Evolutionary conservation across 1,139 yeast species (phyloP), one percentile per base, ranked within the genome.

Genomic region (Yamadazyma triangularis): DNA sequence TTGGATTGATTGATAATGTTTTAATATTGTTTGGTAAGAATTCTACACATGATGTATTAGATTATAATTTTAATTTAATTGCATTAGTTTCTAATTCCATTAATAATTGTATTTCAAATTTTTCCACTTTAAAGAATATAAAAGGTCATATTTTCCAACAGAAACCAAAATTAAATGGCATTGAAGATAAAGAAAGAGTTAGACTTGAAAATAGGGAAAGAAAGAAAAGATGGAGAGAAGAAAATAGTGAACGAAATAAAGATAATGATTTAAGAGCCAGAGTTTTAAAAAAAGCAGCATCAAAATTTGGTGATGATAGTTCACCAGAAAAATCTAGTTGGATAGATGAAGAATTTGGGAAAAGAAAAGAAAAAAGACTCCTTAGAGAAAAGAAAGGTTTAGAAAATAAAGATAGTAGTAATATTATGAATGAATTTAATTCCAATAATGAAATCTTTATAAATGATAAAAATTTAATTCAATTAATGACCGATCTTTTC

Each of bases 201-300:
- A 60, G 86, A 25, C 52, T 75, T 16, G 94, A 81, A 34, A 88
- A 88, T 47, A 69, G 95, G 30, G 91, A 84, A 40, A 70, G 97
- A 24, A 91, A 91, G 60, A 81, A 88, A 60, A 76, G 78, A 44
- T 91, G 97, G 97, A 74, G 97, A 50, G 91, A 79, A 39, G 80
- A 77, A 23, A 88, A 89, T 51, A 73, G 75, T 11, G 83, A 82
- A 40, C 70, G 93, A 41, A 89, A 89, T 52, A 81, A 86, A 58
- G 96, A 87, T 51, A 83, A 85, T 45, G 97, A 89, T 51, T 60
- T 89, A 36, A 70, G 94, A 32, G 76, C 85, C 1, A 65, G 97
- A 33, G 82, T 91, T 16, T 69, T 74, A 39, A 80, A 79, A 42
- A 65, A 91, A 27, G 96, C 97, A 0, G 64, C 64, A 26, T 57